Conservation (phyloP, 2,329 filamentous ascomycete species). For the Fusarium sp. region DNA sequence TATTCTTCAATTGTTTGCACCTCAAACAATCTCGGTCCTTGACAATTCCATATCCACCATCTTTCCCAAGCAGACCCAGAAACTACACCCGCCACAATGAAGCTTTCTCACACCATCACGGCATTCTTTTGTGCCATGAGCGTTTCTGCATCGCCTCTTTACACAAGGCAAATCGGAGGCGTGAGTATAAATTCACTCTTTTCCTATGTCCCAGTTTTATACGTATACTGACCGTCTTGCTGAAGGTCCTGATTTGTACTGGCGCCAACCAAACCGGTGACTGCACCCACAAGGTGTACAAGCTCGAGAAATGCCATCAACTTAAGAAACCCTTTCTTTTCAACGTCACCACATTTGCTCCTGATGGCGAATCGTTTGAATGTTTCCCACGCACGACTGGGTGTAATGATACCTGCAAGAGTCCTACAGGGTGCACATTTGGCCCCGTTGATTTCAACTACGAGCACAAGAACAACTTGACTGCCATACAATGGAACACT, state of each 20-base stretch:
- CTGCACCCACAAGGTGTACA: conserved; percentile 60
- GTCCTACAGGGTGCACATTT: conserved; percentile 66
- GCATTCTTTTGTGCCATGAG: conserved; percentile 40
- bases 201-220: neutral
- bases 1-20: conserved; percentile 7
- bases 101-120: conserved; percentile 44
- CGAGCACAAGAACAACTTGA: conserved; percentile 62
- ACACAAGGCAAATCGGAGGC: conserved; percentile 61
- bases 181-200: conserved; percentile 53
- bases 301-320: conserved; percentile 61
- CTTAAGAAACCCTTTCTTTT: conserved; percentile 56
- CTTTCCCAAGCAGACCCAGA: conserved; percentile 3
- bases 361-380: conserved; percentile 62
- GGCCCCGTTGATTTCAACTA: conserved; percentile 62
- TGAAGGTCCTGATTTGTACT: conserved; percentile 64
- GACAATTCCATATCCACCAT: neutral
- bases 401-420: conserved; percentile 62
- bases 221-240: conserved; percentile 6
- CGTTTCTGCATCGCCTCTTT: conserved; percentile 47
- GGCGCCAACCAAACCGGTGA: conserved; percentile 63
- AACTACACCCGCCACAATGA: conserved; percentile 47
- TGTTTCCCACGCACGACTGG: conserved; percentile 60
- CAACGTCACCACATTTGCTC: conserved; percentile 64
- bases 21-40: conserved; percentile 15
- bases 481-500: conserved; percentile 60